phyloP scores from a whole-genome alignment of 208 protist species.

The Trypanosoma caninum region DNA sequence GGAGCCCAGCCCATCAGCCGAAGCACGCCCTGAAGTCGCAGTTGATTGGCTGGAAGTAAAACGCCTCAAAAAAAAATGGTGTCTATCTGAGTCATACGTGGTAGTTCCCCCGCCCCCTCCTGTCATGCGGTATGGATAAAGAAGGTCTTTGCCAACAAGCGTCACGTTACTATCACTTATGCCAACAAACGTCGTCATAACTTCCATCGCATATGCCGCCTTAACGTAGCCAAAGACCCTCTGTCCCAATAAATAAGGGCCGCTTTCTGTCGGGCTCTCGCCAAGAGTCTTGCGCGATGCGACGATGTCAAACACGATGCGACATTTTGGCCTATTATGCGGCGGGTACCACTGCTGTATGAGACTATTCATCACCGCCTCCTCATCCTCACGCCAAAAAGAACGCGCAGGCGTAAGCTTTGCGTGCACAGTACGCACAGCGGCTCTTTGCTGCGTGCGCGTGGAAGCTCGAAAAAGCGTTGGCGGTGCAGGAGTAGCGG shows the following conservation, averaged over 20 bases:
- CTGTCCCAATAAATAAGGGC: constrained; percentile 56
- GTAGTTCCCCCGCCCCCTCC: neutral
- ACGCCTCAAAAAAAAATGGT: no score
- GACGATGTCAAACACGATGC: constrained; percentile 60
- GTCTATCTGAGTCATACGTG: no score
- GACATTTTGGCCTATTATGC: constrained; percentile 18
- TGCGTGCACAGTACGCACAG: no score
- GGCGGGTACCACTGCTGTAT: constrained; percentile 13
- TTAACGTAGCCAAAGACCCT: constrained; percentile 35
- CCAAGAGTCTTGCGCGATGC: constrained; percentile 75
- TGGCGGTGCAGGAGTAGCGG: neutral
- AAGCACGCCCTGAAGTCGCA: no score
- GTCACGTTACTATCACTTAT: constrained; percentile 63
- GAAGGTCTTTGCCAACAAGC: constrained; percentile 58
- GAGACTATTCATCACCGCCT: constrained; percentile 5
- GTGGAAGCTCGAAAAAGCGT: neutral
- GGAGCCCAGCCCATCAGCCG: neutral
- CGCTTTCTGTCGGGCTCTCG: constrained; percentile 34
- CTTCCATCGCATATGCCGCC: neutral
- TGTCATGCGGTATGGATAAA: constrained; percentile 51
- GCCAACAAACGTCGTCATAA: constrained; percentile 25
- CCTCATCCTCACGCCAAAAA: constrained; percentile 26
- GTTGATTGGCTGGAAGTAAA: no score
- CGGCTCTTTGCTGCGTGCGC: no score
- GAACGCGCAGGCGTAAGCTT: neutral